phyloP scores from a whole-genome alignment of 2,329 filamentous ascomycete species.

The Beauveria sp. region DNA sequence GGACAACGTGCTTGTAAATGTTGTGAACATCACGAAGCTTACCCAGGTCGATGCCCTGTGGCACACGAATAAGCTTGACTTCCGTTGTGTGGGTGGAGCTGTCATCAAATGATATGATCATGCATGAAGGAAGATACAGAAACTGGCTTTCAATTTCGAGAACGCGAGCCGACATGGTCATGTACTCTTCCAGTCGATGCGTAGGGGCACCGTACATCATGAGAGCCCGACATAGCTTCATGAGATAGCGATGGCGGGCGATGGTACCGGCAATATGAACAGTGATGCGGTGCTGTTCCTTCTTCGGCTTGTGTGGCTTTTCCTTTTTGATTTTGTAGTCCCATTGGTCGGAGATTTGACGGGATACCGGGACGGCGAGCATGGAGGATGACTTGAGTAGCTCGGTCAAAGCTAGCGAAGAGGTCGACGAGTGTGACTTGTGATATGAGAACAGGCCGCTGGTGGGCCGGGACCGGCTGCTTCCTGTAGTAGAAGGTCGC shows the following conservation, averaged over 20 bases:
- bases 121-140: conserved; percentile 82
- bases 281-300: conserved; percentile 38
- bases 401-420: conserved; percentile 40
- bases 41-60: conserved; percentile 65
- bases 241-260: conserved; percentile 71
- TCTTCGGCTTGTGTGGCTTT: conserved; percentile 28
- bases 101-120: conserved; percentile 90
- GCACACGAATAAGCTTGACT: conserved; percentile 63
- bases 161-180: conserved; percentile 83
- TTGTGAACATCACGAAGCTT: conserved; percentile 67
- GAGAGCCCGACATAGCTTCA: conserved; percentile 75
- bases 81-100: conserved; percentile 66
- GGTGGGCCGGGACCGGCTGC: conserved; percentile 26
- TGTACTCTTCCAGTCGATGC: conserved; percentile 84
- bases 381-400: conserved; percentile 48
- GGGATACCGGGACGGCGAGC: conserved; percentile 39
- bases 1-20: conserved; percentile 76
- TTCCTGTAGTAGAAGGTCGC: conserved; percentile 28
- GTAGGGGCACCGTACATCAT: conserved; percentile 90
- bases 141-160: conserved; percentile 86
- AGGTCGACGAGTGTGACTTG: conserved; percentile 33
- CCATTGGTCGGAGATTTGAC: conserved; percentile 36
- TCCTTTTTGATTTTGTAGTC: conserved; percentile 36
- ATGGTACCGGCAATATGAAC: conserved; percentile 61
- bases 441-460: conserved; percentile 34